Percentiles rank a stretch among this genome's conserved stretches.
phyloP scores from a whole-genome alignment of 1,139 yeast genomes.

The Kodamaea sp. region DNA sequence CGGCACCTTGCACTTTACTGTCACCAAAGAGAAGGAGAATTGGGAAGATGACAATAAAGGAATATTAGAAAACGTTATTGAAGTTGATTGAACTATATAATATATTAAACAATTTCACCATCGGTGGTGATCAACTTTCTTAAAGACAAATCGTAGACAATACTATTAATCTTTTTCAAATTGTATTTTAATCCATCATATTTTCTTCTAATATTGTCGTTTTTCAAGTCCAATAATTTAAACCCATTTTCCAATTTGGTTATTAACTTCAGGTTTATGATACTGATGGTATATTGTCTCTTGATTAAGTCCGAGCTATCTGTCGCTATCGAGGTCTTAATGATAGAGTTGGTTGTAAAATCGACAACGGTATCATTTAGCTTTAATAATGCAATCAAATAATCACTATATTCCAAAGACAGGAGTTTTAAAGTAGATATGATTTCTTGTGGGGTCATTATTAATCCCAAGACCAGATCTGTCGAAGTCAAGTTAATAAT shows the following conservation, averaged over 20 bases:
- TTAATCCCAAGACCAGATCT: conserved; percentile 13
- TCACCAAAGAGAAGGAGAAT: conserved; percentile 2
- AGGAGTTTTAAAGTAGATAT: conserved; percentile 10
- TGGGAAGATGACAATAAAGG: background rate
- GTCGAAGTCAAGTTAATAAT: conserved; percentile 5
- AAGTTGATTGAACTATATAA: background rate
- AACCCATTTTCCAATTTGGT: conserved; percentile 27
- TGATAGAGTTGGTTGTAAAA: conserved; percentile 27
- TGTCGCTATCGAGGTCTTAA: conserved; percentile 19
- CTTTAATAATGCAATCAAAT: conserved; percentile 23
- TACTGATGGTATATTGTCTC: conserved; percentile 21
- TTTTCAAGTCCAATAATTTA: conserved; percentile 30
- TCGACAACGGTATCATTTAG: conserved; percentile 27
- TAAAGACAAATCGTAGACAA: conserved; percentile 26
- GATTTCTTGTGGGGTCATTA: conserved; percentile 21
- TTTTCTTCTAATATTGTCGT: conserved; percentile 27
- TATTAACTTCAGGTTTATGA: conserved; percentile 25
- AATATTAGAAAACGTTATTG: background rate
- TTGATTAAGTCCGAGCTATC: conserved; percentile 1
- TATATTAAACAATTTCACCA: conserved; percentile 1
- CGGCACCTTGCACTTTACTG: background rate
- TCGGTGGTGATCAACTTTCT: conserved; percentile 9
- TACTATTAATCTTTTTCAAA: conserved; percentile 27
- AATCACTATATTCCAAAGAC: conserved; percentile 20
- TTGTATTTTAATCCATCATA: conserved; percentile 31